phyloP scores from a whole-genome alignment of 257 asterid species.

The Primulina eburnea region DNA sequence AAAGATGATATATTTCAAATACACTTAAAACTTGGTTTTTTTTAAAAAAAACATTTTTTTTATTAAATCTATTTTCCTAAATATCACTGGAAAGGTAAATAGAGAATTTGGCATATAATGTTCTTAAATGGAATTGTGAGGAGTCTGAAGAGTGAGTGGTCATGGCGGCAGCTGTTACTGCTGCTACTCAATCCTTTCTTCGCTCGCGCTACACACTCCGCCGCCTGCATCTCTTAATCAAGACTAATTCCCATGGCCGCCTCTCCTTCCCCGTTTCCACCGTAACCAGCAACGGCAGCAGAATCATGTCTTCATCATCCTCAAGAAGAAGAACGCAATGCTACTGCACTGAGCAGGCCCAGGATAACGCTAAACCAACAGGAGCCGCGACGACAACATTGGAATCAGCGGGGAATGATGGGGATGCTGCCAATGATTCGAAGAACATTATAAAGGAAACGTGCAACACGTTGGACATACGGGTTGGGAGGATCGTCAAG shows the following conservation, averaged over 20 bases:
- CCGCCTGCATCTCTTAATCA: neutral
- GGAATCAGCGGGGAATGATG: slow-evolving; percentile 24
- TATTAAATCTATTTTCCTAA: too few relatives aligned
- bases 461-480: slow-evolving; percentile 72
- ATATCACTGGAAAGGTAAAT: too few relatives aligned
- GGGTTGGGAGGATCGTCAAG: slow-evolving; percentile 70
- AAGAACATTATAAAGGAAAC: slow-evolving; percentile 39
- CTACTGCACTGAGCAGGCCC: slow-evolving; percentile 40
- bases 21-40: too few relatives aligned
- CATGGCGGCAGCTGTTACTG: neutral
- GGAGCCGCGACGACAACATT: neutral
- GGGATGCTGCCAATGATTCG: neutral
- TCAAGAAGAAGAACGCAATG: slow-evolving; percentile 19
- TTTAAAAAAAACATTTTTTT: too few relatives aligned
- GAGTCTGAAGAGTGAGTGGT: neutral
- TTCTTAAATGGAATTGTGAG: too few relatives aligned
- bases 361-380: slow-evolving; percentile 2
- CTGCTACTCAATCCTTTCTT: neutral
- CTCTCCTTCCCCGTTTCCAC: neutral
- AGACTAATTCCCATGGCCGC: slow-evolving; percentile 1
- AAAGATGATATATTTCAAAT: too few relatives aligned
- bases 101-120: too few relatives aligned
- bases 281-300: neutral
- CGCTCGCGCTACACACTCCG: neutral
- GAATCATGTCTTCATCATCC: neutral